Conservation (phyloP, 2,329 filamentous ascomycete species). For the Plenodomus tracheiphilus region DNA sequence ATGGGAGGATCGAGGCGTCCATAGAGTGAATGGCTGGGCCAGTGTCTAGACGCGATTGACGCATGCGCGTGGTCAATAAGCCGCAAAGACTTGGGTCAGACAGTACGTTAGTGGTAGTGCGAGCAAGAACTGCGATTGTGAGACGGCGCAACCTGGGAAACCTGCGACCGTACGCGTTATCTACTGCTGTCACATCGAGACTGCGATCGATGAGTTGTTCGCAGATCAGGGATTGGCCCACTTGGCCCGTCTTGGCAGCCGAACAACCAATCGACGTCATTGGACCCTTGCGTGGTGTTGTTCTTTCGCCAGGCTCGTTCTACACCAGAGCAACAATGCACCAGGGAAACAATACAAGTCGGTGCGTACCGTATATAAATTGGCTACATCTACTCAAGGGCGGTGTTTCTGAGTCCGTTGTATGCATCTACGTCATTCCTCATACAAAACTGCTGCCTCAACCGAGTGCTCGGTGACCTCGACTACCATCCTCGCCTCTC, state of each 20-base stretch:
- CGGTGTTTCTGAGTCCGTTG: background rate
- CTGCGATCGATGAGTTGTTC: background rate
- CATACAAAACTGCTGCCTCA: too few relatives aligned
- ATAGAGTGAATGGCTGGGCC: background rate
- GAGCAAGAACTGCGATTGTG: background rate
- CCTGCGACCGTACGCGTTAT: background rate
- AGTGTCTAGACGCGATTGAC: constrained; percentile 1
- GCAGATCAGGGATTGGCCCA: background rate
- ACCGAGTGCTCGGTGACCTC: too few relatives aligned
- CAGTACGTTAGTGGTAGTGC: background rate
- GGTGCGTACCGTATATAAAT: too few relatives aligned
- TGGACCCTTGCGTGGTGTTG: background rate
- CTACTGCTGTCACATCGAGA: too few relatives aligned
- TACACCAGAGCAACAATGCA: too few relatives aligned
- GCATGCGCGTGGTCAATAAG: background rate
- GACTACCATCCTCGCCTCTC: constrained; percentile 34
- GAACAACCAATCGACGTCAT: background rate
- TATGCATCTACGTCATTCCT: background rate
- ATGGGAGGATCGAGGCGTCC: constrained; percentile 14
- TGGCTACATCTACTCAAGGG: too few relatives aligned
- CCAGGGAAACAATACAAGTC: too few relatives aligned
- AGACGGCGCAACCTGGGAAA: background rate
- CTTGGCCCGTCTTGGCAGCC: too few relatives aligned
- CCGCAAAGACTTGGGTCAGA: background rate
- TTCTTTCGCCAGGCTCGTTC: too few relatives aligned